Conservation (phyloP, 805 yeast genomes). For the Teunomyces panamensis region DNA sequence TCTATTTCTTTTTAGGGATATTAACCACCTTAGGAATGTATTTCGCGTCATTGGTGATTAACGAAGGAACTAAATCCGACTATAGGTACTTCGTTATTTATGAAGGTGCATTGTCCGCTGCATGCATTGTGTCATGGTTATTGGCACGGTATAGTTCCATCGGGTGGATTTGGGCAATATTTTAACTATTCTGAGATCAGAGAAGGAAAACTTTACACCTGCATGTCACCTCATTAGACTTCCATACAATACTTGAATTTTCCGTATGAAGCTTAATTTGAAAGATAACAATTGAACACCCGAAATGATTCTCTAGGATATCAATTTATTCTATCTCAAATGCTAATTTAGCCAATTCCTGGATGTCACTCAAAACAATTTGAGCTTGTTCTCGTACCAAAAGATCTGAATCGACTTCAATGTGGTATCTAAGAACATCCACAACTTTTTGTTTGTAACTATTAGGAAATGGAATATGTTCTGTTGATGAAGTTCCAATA, state of each 20-base stretch:
- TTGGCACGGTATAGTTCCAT: constrained; percentile 45
- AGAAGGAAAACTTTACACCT: too few relatives aligned
- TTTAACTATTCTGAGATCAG: constrained; percentile 1
- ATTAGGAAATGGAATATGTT: constrained; percentile 48
- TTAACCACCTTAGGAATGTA: constrained; percentile 29
- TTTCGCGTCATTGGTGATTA: constrained; percentile 24
- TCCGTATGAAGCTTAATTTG: too few relatives aligned
- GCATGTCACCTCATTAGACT: too few relatives aligned
- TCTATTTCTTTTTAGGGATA: constrained; percentile 39
- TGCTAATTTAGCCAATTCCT: constrained; percentile 21
- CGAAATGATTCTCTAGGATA: too few relatives aligned
- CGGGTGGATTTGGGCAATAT: constrained; percentile 27
- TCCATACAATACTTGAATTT: too few relatives aligned
- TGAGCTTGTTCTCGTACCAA: constrained; percentile 59
- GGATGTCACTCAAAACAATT: constrained; percentile 28
- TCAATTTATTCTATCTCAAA: constrained; percentile 5
- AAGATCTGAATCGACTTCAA: constrained; percentile 51
- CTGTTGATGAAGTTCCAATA: constrained; percentile 43
- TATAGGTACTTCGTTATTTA: constrained; percentile 46
- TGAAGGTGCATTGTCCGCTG: constrained; percentile 39
- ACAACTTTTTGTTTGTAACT: constrained; percentile 44
- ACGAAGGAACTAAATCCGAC: constrained; percentile 20
- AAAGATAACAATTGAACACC: too few relatives aligned
- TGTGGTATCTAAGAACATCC: constrained; percentile 41
- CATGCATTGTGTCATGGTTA: constrained; percentile 38